Evolutionary conservation across 164 flowering plant species (phyloP).

Genomic region (Protea cynaroides): DNA sequence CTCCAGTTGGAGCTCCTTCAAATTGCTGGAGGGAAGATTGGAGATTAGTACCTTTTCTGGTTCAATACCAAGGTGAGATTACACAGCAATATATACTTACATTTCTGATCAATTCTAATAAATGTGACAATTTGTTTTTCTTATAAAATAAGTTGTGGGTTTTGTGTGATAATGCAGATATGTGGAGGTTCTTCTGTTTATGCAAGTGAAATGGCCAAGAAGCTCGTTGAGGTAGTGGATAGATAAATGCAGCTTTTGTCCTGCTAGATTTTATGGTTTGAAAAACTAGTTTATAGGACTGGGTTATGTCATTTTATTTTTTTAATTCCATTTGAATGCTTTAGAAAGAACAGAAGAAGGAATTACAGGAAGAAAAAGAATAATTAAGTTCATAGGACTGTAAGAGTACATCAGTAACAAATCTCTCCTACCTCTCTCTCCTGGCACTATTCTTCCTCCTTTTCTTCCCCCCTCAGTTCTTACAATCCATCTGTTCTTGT

Average conservation of each 20-base stretch:
- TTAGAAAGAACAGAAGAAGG: neutral
- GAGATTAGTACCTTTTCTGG: slow-evolving; percentile 74
- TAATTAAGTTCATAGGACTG: neutral
- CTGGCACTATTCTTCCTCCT: too few species aligned
- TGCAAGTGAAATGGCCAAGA: slow-evolving; percentile 88
- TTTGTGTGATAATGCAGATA: slow-evolving; percentile 43
- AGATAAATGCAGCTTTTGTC: slow-evolving; percentile 40
- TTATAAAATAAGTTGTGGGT: neutral
- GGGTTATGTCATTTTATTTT: too few species aligned
- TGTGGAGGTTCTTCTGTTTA: slow-evolving; percentile 78
- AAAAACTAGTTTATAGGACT: neutral
- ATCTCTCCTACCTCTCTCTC: too few species aligned
- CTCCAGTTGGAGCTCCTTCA: slow-evolving; percentile 87
- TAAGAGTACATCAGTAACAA: too few species aligned
- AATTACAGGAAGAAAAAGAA: neutral
- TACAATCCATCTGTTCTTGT: too few species aligned
- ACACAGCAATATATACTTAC: neutral
- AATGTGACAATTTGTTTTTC: neutral
- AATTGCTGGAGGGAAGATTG: slow-evolving; percentile 87
- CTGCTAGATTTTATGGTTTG: slow-evolving; percentile 8
- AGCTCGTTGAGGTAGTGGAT: slow-evolving; percentile 72
- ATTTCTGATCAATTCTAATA: too few species aligned
- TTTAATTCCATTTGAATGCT: neutral
- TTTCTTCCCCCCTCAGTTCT: too few species aligned
- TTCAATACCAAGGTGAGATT: slow-evolving; percentile 80